Percentiles rank a stretch among this genome's conserved stretches.
Conservation (phyloP, 2,329 filamentous ascomycete species). For the Dactylellina drechsleri region DNA sequence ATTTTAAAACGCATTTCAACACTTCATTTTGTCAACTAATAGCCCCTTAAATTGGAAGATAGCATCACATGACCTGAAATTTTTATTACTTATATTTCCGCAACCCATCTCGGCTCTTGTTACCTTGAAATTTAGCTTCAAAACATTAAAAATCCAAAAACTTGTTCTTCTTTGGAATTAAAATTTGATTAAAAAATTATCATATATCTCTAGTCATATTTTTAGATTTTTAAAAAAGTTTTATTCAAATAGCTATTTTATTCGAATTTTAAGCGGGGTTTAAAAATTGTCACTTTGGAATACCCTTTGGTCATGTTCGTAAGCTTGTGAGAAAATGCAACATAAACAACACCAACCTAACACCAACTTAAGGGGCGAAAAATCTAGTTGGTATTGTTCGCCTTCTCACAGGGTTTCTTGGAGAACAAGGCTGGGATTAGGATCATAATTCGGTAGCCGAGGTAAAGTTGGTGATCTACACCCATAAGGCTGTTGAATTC, state of each 20-base stretch:
- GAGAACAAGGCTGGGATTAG: too few relatives aligned
- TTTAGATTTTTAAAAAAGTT: conserved; percentile 12
- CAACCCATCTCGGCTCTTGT: not conserved
- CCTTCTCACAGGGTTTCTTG: too few relatives aligned
- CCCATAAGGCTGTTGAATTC: too few relatives aligned
- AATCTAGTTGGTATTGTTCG: too few relatives aligned
- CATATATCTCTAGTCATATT: not conserved
- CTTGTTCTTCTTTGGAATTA: not conserved
- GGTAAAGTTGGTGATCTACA: too few relatives aligned
- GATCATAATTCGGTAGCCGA: too few relatives aligned
- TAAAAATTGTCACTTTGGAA: conserved; percentile 1
- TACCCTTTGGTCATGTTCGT: too few relatives aligned
- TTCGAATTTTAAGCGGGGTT: conserved; percentile 13
- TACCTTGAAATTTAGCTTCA: not conserved
- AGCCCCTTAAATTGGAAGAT: not conserved
- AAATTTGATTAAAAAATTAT: conserved; percentile 19
- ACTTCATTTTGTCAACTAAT: conserved; percentile 9
- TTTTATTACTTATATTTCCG: not conserved
- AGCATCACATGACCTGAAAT: not conserved
- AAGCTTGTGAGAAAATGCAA: too few relatives aligned
- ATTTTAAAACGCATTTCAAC: conserved; percentile 10
- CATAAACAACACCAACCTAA: too few relatives aligned
- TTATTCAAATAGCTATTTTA: conserved; percentile 13
- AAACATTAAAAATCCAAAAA: not conserved
- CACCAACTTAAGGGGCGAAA: too few relatives aligned